A percentile compares a stretch with the other conserved stretches of the same genome.
These are phyloP conservation scores for Jatropha multifida DNA, from an alignment of 441 rosid species.

Conservation along the genomic window DNA sequence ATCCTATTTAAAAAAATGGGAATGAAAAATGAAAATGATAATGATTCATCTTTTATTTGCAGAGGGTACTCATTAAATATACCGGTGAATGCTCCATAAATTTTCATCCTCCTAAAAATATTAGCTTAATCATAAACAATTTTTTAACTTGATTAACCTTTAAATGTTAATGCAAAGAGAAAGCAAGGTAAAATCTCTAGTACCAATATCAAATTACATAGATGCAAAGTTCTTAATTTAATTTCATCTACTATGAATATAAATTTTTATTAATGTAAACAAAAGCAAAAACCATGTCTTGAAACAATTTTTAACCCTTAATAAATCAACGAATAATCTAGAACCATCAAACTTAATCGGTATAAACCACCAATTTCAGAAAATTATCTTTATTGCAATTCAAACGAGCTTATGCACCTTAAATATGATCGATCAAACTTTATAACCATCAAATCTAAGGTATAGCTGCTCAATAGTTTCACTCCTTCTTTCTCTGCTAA, in stretches of 20 bases:
- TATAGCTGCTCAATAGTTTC: not conserved
- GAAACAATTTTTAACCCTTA: not conserved
- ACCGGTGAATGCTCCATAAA: not conserved
- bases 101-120: not conserved
- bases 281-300: not conserved
- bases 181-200: not conserved
- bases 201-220: not conserved
- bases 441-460: constrained; percentile 1
- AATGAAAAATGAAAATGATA: not conserved
- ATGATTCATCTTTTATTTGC: not conserved
- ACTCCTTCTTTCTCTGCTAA: too few relatives aligned
- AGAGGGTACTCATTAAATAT: not conserved
- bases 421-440: not conserved
- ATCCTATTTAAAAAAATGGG: not conserved
- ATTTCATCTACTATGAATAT: not conserved
- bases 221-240: not conserved
- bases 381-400: not conserved
- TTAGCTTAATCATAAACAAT: not conserved
- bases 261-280: not conserved
- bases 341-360: not conserved
- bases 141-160: not conserved
- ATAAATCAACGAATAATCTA: not conserved
- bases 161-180: not conserved
- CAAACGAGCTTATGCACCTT: not conserved
- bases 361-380: not conserved